A percentile compares a stretch with the other conserved stretches of the same genome.
phyloP scores from a whole-genome alignment of 2,329 filamentous ascomycete genomes.

The Ambrosiella beaveri region DNA sequence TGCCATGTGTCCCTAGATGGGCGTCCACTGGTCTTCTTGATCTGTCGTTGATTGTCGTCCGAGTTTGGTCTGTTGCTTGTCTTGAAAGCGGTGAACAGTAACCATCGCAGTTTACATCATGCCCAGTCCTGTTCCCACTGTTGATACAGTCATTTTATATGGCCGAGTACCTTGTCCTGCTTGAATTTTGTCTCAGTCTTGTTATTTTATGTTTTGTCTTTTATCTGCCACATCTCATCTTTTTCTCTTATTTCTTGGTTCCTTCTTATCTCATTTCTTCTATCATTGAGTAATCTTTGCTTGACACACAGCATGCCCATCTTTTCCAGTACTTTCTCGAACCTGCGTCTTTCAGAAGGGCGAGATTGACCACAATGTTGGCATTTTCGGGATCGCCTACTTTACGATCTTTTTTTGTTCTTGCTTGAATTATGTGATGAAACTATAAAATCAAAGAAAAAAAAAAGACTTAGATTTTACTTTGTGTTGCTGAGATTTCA shows the following conservation, averaged over 20 bases:
- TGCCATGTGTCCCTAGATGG: background rate
- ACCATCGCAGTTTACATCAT: background rate
- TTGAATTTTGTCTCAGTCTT: background rate
- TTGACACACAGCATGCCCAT: background rate
- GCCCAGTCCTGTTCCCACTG: background rate
- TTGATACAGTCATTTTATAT: background rate
- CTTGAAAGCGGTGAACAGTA: background rate
- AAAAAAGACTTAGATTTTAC: too few relatives aligned
- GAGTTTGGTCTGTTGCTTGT: background rate
- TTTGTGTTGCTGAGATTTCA: too few relatives aligned
- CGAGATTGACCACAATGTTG: too few relatives aligned
- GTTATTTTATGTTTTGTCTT: background rate
- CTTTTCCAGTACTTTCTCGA: background rate
- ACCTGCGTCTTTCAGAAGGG: background rate
- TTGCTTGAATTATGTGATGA: too few relatives aligned
- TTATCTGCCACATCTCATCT: slow-evolving; percentile 1
- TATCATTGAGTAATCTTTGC: background rate
- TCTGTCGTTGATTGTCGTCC: background rate
- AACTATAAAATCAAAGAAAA: too few relatives aligned
- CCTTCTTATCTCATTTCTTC: background rate
- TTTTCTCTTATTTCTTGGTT: background rate
- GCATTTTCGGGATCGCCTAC: too few relatives aligned
- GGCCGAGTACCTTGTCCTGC: background rate
- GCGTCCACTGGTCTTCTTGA: too few relatives aligned
- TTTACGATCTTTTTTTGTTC: too few relatives aligned